Base-by-base conservation (phyloP, 495 filamentous ascomycete genomes). In the Podospora appendiculata region DNA sequence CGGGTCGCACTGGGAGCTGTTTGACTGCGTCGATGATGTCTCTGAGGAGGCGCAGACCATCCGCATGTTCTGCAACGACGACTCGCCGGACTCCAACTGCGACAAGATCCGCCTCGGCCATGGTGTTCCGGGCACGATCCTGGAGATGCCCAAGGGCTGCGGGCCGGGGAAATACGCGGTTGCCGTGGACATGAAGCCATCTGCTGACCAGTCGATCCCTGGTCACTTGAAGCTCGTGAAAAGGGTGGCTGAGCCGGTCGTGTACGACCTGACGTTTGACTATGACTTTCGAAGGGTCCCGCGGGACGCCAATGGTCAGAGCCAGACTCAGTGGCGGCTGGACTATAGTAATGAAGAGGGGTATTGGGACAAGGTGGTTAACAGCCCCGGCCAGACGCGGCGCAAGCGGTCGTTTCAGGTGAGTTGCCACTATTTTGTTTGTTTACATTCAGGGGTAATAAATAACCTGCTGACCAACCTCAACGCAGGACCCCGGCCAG, bases 161-260 rank as follows among this genome's bases (percentile, higher is more conserved):
- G 69, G 71, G 3, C 62, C 62, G 0, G 62, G 66, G 7, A 61
- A 57, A 36, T 75, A 75, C 47, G 70, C 72, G 25, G 58, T 75
- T 1, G 68, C 64, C 5, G 58, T 67, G 10, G 45, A 32, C 6
- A 50, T 73, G 48, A 45, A 34, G 38, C 41, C 41, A 0, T 9
- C 43, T 32, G 13, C 5, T 8, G 41, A 69, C 46, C 55, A 68
- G 0, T 43, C 65, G 0, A 60, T 62, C 3, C 36, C 6, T 25
- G 36, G 11, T 32, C 44, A 50, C 32, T 42, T 44, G 1, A 51
- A 56, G 25, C 55, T 61, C 5, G 42, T 39, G 11, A 51, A 55
- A 14, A 52, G 41, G 14, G n/a, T 35, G 19, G 7, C 18, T 8
- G 36, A 52, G 8, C 47, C 54, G 10, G 13, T 11, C 10, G 54